Base-by-base conservation (phyloP, 306 rosid species). In the Arachis stenosperma region DNA sequence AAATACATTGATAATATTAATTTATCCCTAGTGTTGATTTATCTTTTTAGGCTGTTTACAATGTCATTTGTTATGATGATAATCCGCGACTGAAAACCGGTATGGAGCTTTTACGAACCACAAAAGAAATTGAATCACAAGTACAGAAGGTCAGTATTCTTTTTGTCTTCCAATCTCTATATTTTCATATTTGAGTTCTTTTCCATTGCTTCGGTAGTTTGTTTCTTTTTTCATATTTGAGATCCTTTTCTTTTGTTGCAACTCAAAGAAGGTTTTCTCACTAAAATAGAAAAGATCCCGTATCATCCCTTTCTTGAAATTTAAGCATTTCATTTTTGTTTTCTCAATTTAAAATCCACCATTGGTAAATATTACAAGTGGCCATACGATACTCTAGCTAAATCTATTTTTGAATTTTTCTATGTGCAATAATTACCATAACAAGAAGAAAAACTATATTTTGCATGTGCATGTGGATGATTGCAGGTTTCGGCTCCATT, bases 401-500 rank as follows among this genome's bases (percentile, higher is more conserved):
- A 33, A 33, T 57, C 55, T 30, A 3, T 52, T 62, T 44, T 8
- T 71, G 15, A 29, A 29, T 43, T 46, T 43, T 37, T 11, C 8
- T 33, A 3, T 13, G 37, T 37, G 36, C 56, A 64, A 64, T 50
- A 12, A 47, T 47, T 40, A 12, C 69, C n/a, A 58, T 42, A 33
- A 48, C 29, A 59, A 54, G 30, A 15, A 54, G 53, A 70, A 41
- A 58, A n/a, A 8, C 64, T 13, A 37, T 47, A 37, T 41, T 14
- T 29, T 0, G 6, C 13, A n/a, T 52, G 71, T 22, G 30, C 54
- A 57, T n/a, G 46, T 17, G 14, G 8, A 5, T 37, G 42, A 55
- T 79, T 75, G 69, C 87, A 92, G 94, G 90, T 92, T 48, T 86
- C 94, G 17, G 81, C 88, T 17, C 96, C 98, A 46, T 68, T 92